These are phyloP conservation scores for Crassisporium funariophilum DNA, from an alignment of 768 basidiomycete species.

Conservation along the genomic window DNA sequence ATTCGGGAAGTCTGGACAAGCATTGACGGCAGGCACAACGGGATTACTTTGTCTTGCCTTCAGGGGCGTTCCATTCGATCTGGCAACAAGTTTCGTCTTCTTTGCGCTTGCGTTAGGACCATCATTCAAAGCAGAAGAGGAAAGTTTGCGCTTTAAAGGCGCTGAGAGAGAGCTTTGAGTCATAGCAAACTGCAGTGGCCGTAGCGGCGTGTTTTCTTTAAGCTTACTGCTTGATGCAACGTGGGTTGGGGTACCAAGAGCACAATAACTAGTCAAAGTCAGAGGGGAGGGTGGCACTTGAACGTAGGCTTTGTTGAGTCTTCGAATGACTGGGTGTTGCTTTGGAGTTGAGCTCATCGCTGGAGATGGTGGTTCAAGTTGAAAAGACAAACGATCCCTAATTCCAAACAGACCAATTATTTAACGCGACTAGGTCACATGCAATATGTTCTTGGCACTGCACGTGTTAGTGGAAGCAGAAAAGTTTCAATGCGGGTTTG, in stretches of 20 bases:
- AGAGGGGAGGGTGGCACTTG: conserved; percentile 58
- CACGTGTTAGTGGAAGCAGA: conserved; percentile 33
- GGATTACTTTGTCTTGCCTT: conserved; percentile 21
- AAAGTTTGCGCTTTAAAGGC: conserved; percentile 52
- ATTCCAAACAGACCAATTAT: conserved; percentile 24
- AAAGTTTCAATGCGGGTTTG: conserved; percentile 40
- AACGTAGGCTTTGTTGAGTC: conserved; percentile 54
- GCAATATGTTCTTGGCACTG: conserved; percentile 12
- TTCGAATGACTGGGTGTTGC: conserved; percentile 27
- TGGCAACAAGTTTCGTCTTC: conserved; percentile 32
- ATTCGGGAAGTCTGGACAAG: conserved; percentile 35
- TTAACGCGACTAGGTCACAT: conserved; percentile 37
- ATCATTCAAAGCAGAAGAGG: conserved; percentile 33
- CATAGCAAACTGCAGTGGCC: conserved; percentile 24
- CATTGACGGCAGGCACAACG: conserved; percentile 33
- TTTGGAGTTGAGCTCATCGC: conserved; percentile 32
- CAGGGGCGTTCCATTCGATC: conserved; percentile 19
- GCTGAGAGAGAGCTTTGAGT: conserved; percentile 24
- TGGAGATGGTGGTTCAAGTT: conserved; percentile 20
- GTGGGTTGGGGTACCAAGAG: conserved; percentile 21
- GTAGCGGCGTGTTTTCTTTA: conserved; percentile 51
- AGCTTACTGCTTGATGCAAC: conserved; percentile 29
- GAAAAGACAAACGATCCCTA: conserved; percentile 16
- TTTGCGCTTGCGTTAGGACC: conserved; percentile 26
- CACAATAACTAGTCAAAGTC: conserved; percentile 26